Percentiles rank a stretch among this genome's conserved stretches.
Evolutionary conservation across 345 rosid species (phyloP).

Genomic region (Populus tremula): DNA sequence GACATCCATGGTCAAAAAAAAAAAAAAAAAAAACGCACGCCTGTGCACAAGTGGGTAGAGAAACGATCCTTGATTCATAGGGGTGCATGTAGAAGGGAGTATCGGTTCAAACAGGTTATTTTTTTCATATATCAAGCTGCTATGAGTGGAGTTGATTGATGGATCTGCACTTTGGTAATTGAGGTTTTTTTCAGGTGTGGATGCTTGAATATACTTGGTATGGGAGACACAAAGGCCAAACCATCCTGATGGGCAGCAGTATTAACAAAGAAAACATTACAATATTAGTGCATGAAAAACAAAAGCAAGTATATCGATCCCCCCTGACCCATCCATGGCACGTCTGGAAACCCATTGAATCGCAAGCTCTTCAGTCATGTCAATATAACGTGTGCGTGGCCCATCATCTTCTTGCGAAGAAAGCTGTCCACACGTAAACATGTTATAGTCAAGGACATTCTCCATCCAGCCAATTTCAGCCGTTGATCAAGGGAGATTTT

Average conservation of each 20-base stretch:
- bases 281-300: too few species aligned
- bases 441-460: not conserved
- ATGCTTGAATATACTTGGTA: not conserved
- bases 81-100: too few species aligned
- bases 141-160: not conserved
- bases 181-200: not conserved
- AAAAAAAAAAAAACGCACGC: too few species aligned
- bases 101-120: too few species aligned
- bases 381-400: constrained; percentile 18
- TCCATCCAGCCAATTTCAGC: constrained; percentile 3
- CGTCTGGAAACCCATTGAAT: constrained; percentile 6
- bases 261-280: too few species aligned
- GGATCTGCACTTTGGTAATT: not conserved
- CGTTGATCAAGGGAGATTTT: constrained; percentile 1
- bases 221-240: not conserved
- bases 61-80: too few species aligned
- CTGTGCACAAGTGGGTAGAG: not conserved
- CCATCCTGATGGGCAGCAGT: not conserved
- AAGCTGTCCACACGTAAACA: constrained; percentile 13
- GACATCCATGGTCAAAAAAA: too few species aligned
- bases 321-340: not conserved
- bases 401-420: not conserved
- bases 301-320: not conserved
- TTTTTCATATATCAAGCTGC: not conserved
- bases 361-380: constrained; percentile 23